Evolutionary conservation across 1,284 basidiomycete genomes (phyloP).

Genomic region (Hemileia vastatrix): DNA sequence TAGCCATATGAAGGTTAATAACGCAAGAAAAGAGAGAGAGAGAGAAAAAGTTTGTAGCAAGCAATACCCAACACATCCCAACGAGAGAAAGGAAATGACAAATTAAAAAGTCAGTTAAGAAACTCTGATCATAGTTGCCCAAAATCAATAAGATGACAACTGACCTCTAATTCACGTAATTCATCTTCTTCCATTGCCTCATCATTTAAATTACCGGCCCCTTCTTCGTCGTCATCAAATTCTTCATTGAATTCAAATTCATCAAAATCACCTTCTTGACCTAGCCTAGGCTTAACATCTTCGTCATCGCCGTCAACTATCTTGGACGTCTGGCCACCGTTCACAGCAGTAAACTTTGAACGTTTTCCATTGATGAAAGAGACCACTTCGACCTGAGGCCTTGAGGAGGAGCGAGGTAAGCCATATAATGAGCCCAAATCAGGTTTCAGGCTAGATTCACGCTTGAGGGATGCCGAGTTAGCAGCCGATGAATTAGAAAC

Average conservation of each 20-base stretch:
- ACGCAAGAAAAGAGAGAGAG: background rate
- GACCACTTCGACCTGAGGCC: constrained; percentile 51
- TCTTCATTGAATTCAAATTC: constrained; percentile 74
- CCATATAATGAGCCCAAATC: constrained; percentile 25
- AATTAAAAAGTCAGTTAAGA: background rate
- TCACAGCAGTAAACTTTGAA: constrained; percentile 17
- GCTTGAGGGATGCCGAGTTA: constrained; percentile 34
- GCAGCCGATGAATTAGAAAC: constrained; percentile 22
- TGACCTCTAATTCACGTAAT: constrained; percentile 70
- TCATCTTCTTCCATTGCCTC: constrained; percentile 69
- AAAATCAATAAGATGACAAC: constrained; percentile 25
- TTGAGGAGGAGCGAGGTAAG: constrained; percentile 45
- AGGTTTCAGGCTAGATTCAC: constrained; percentile 39
- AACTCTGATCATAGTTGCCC: too few species aligned
- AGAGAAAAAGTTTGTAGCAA: too few species aligned
- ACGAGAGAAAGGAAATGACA: too few species aligned
- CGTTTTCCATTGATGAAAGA: constrained; percentile 1
- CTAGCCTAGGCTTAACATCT: constrained; percentile 22
- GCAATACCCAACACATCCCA: too few species aligned
- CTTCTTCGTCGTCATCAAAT: constrained; percentile 77
- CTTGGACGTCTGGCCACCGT: constrained; percentile 52
- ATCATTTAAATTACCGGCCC: constrained; percentile 50
- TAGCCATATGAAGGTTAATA: too few species aligned
- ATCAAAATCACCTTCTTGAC: constrained; percentile 49
- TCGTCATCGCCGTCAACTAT: constrained; percentile 17